Percentiles rank a stretch among this genome's conserved stretches.
Conservation (phyloP, 805 yeast species). For the Candida vaughaniae region DNA sequence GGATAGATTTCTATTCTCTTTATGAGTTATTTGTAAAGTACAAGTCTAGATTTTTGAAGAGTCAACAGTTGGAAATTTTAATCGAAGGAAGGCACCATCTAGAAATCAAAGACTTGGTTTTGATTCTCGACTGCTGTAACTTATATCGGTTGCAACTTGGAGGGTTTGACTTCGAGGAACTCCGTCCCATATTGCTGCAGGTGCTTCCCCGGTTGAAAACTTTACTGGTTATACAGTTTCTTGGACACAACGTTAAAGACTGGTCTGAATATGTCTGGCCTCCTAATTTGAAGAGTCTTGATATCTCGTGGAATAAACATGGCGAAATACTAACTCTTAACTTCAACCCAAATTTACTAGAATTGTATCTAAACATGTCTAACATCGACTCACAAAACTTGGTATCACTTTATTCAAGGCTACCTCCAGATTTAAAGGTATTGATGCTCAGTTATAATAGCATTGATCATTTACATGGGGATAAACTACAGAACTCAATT, state of each 20-base stretch:
- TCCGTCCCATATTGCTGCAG: conserved; percentile 3
- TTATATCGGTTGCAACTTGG: conserved; percentile 30
- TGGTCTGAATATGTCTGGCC: conserved; percentile 33
- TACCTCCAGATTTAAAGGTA: conserved; percentile 24
- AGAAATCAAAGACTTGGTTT: conserved; percentile 17
- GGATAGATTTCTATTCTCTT: conserved; percentile 31
- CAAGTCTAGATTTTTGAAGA: conserved; percentile 15
- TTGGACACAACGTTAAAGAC: conserved; percentile 30
- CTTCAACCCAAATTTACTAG: conserved; percentile 20
- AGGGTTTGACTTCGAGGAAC: conserved; percentile 17
- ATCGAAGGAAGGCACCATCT: conserved; percentile 24
- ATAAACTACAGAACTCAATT: conserved; percentile 26
- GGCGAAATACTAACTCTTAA: conserved; percentile 25
- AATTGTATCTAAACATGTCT: conserved; percentile 32
- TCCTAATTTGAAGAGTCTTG: conserved; percentile 23
- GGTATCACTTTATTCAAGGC: conserved; percentile 9
- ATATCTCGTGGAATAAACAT: conserved; percentile 34
- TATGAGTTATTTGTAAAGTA: conserved; percentile 22
- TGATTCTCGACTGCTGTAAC: conserved; percentile 24
- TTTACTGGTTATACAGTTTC: conserved; percentile 26
- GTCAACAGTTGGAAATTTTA: conserved; percentile 23
- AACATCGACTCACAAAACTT: conserved; percentile 18
- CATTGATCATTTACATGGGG: conserved; percentile 12
- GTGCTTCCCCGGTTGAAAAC: conserved; percentile 12
- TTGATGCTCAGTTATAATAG: conserved; percentile 35